Conservation (phyloP, 1,139 yeast genomes). For the Saccharomyces hybrid region DNA sequence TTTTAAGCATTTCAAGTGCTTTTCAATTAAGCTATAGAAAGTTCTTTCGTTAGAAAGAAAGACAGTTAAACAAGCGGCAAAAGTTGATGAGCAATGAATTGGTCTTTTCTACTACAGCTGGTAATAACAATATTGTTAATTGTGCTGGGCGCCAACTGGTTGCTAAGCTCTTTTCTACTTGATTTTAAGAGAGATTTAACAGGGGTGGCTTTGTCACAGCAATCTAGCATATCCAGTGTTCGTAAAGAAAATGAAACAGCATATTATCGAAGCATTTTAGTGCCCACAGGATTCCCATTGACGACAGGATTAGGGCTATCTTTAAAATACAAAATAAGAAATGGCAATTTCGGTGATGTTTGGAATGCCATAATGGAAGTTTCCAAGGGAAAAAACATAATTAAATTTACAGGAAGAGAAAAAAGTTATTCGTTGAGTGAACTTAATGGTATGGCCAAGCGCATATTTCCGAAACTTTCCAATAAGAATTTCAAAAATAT, state of each 20-base stretch:
- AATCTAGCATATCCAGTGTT: constrained; percentile 49
- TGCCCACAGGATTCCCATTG: constrained; percentile 54
- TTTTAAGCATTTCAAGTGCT: neutral
- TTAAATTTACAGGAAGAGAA: constrained; percentile 12
- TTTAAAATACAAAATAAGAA: constrained; percentile 53
- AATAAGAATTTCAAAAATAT: constrained; percentile 17
- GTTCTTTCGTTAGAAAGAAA: neutral
- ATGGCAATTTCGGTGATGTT: constrained; percentile 60
- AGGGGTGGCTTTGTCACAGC: constrained; percentile 50
- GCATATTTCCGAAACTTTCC: constrained; percentile 5
- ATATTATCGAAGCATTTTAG: constrained; percentile 52
- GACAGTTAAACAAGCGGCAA: neutral
- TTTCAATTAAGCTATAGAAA: neutral
- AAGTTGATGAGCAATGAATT: neutral
- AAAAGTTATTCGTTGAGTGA: constrained; percentile 8
- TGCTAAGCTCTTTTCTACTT: constrained; percentile 18
- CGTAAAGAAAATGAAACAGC: constrained; percentile 55
- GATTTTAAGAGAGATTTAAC: constrained; percentile 44
- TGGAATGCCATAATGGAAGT: constrained; percentile 42
- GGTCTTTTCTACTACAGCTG: neutral
- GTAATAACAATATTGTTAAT: constrained; percentile 1
- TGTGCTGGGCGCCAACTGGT: constrained; percentile 12
- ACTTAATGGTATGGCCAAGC: constrained; percentile 27
- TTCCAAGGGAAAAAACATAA: constrained; percentile 11
- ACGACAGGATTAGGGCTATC: constrained; percentile 60